These are phyloP conservation scores for Cladochytrium replicatum DNA, from an alignment of 192 early-diverging fungal genomes.

Conservation along the genomic window DNA sequence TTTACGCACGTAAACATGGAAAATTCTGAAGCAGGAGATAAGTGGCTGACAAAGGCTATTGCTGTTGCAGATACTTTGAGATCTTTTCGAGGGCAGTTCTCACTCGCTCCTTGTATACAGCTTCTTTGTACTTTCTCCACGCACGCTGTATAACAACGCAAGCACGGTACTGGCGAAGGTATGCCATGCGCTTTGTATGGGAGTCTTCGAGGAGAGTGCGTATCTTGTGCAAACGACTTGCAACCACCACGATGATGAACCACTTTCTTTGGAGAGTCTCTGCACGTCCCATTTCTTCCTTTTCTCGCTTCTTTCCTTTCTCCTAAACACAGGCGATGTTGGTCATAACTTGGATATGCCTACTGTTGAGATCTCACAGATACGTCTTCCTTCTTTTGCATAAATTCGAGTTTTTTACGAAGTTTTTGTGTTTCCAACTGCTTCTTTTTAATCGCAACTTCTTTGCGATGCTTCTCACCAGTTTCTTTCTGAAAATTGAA, in stretches of 20 bases:
- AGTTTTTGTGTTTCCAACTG: conserved; percentile 24
- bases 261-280: conserved; percentile 36
- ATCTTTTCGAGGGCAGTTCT: conserved; percentile 28
- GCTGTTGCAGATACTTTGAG: conserved; percentile 16
- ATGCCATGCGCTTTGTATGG: not conserved
- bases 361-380: conserved; percentile 6
- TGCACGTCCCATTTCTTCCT: conserved; percentile 31
- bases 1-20: conserved; percentile 24
- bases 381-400: conserved; percentile 26
- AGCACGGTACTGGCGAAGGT: conserved; percentile 7
- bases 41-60: not conserved
- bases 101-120: conserved; percentile 10
- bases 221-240: conserved; percentile 28
- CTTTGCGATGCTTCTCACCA: conserved; percentile 17
- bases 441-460: conserved; percentile 26
- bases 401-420: conserved; percentile 21
- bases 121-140: conserved; percentile 14
- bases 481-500: conserved; percentile 20
- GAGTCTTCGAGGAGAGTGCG: conserved; percentile 19
- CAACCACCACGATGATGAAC: conserved; percentile 39
- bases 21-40: conserved; percentile 21
- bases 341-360: not conserved
- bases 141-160: conserved; percentile 31
- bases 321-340: conserved; percentile 2
- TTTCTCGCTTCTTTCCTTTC: conserved; percentile 22